Evolutionary conservation across 345 rosid genomes (phyloP).

Genomic region (Nasturtium officinale): DNA sequence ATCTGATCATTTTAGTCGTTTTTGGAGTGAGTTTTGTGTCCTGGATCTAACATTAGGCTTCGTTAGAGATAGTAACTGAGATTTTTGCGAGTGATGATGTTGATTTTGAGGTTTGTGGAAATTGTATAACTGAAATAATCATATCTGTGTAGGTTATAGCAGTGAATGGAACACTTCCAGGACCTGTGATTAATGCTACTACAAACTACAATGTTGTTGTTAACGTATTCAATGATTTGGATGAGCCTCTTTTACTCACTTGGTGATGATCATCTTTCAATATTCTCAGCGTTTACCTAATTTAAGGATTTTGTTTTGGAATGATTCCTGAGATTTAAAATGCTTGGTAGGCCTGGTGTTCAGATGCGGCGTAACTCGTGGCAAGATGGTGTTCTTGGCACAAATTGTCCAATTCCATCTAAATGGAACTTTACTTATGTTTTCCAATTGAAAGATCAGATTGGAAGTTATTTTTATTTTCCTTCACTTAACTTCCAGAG

Average conservation of each 20-base stretch:
- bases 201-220: constrained; percentile 74
- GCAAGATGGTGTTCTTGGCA: constrained; percentile 92
- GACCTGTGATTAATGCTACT: constrained; percentile 65
- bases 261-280: constrained; percentile 52
- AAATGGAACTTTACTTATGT: constrained; percentile 67
- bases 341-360: constrained; percentile 71
- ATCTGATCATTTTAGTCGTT: neutral
- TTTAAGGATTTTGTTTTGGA: neutral
- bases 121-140: neutral
- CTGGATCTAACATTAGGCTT: neutral
- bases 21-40: neutral
- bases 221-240: constrained; percentile 66
- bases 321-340: neutral
- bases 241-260: constrained; percentile 77
- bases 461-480: constrained; percentile 86
- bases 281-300: neutral
- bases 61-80: constrained; percentile 1
- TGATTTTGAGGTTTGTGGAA: constrained; percentile 9
- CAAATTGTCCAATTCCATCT: constrained; percentile 77
- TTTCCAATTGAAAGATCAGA: constrained; percentile 93
- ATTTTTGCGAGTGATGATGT: constrained; percentile 5
- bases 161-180: constrained; percentile 75
- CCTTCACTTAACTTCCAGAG: constrained; percentile 84
- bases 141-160: constrained; percentile 69
- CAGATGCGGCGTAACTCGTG: constrained; percentile 89